Evolutionary conservation across 176 grass and related monocot genomes (phyloP), one percentile per base, ranked within the genome.

Genomic region (Ampelocalamus luodianensis): DNA sequence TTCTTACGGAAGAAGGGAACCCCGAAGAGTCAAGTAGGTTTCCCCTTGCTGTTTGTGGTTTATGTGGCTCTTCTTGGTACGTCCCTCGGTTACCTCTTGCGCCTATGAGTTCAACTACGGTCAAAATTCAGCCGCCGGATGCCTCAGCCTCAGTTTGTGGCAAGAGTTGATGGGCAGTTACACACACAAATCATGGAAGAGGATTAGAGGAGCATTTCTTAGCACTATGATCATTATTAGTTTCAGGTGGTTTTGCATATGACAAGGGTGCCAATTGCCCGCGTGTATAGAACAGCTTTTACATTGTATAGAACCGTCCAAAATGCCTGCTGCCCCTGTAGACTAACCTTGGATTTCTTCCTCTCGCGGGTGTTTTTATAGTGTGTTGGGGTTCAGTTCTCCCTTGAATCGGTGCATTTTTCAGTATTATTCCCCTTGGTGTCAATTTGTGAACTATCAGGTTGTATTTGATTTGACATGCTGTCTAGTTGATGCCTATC

Each of bases 21-120:
- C 18, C 55, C 81, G 40, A 91, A 87, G 88, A 62, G 27, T 67
- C 90, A 91, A 81, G 13, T 87, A 51, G 96, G 96, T 36, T 99
- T 94, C 67, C 93, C 96, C 3, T 80, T 94, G 59, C 84, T 94
- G 43, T 99, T 99, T 86, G 93, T 96, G 8, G 84, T 99, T 71
- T 99, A 92, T 22, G 83, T 99, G 86, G 90, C 91, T 53, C 88
- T 99, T 26, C 81, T 93, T 44, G 91, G 91, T 63, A 86, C 88
- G 36, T 67, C 78, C 9, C 82, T 99, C 5, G 96, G 96, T 78
- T 92, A 94, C 71, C 77, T 96, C 29, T 63, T 99, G 81, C 91
- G 79, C 71, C 16, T 87, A 84, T 96, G 88, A 99, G 74, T 67
- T 65, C 18, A 16, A 63, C 17, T 55, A 15, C 17, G 14, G 22